phyloP scores from a whole-genome alignment of 2,329 filamentous ascomycete genomes.

The Lachnellula suecica region DNA sequence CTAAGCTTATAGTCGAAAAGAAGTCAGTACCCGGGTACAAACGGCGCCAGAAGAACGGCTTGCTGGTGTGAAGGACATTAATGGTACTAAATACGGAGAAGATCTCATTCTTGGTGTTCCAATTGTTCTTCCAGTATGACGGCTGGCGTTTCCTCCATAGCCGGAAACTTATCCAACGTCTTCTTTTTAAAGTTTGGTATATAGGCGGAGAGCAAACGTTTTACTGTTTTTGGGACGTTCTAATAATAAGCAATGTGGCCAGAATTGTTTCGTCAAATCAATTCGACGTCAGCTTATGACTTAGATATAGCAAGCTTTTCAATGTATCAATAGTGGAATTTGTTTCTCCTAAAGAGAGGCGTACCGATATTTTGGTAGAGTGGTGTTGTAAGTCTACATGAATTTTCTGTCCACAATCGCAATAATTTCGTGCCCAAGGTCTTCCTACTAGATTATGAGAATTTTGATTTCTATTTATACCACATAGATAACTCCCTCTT shows the following conservation, averaged over 20 bases:
- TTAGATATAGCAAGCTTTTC: too few species aligned
- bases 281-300: too few species aligned
- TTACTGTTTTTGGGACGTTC: too few species aligned
- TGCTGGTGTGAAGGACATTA: constrained; percentile 17
- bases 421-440: too few species aligned
- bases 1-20: constrained; percentile 7
- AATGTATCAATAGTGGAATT: too few species aligned
- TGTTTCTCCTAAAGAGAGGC: too few species aligned
- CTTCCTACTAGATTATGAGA: too few species aligned
- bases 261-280: too few species aligned
- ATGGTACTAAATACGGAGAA: constrained; percentile 18
- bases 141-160: background rate
- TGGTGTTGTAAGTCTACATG: too few species aligned
- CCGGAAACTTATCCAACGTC: background rate
- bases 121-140: constrained; percentile 15
- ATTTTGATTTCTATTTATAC: background rate
- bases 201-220: background rate
- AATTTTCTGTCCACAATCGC: too few species aligned
- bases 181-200: background rate
- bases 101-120: constrained; percentile 19
- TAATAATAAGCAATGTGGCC: too few species aligned
- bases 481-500: background rate
- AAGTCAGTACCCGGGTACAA: constrained; percentile 17
- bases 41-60: constrained; percentile 17
- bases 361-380: too few species aligned